Conservation (phyloP, 768 basidiomycete genomes). For the Mycena indigotica region DNA sequence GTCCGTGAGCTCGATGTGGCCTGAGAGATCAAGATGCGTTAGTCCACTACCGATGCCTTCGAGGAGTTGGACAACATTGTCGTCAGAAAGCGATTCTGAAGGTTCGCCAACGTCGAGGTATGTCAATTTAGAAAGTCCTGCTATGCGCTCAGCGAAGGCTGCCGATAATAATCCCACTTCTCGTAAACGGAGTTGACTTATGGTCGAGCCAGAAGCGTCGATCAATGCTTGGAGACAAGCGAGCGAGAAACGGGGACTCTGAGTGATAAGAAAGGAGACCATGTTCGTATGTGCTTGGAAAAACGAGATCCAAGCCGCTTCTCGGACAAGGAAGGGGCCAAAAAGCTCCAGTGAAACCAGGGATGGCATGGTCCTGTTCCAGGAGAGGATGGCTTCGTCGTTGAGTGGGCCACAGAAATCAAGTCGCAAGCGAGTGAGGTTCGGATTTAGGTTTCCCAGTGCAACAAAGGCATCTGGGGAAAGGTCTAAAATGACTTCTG, state of each 20-base stretch:
- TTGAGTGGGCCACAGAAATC: conserved; percentile 86
- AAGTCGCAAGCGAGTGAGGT: conserved; percentile 75
- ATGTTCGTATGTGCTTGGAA: conserved; percentile 66
- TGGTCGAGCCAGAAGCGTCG: conserved; percentile 43
- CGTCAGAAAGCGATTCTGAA: conserved; percentile 53
- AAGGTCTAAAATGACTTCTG: conserved; percentile 52
- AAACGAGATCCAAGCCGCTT: conserved; percentile 73
- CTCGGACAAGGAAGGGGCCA: conserved; percentile 84
- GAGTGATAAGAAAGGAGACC: conserved; percentile 74
- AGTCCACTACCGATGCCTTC: conserved; percentile 55
- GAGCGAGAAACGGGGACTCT: conserved; percentile 84
- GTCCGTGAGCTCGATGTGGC: conserved; percentile 65
- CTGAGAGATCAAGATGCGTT: conserved; percentile 68
- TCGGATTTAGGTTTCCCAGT: conserved; percentile 81
- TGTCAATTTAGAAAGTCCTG: conserved; percentile 50
- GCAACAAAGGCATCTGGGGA: conserved; percentile 65
- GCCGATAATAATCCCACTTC: conserved; percentile 77
- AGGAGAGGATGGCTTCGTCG: conserved; percentile 56
- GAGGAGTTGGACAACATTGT: conserved; percentile 59
- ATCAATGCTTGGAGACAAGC: conserved; percentile 65
- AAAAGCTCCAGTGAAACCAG: conserved; percentile 78
- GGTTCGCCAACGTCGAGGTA: conserved; percentile 74
- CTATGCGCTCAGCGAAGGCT: conserved; percentile 58
- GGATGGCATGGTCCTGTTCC: conserved; percentile 62
- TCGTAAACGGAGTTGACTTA: conserved; percentile 75